Conservation (phyloP, 306 rosid species). For the Casuarina glauca region DNA sequence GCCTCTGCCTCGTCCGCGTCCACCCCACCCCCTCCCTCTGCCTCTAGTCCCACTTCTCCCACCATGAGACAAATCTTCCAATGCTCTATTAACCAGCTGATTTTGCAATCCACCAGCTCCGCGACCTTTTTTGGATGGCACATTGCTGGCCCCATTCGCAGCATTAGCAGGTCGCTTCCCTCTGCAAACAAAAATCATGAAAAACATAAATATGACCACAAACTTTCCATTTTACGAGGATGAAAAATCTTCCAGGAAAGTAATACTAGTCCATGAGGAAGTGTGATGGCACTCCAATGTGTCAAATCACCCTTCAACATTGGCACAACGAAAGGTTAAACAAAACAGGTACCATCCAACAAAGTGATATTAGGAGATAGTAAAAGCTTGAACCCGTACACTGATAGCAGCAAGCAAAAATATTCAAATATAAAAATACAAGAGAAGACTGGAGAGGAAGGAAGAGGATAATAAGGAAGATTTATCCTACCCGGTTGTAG, state of each 20-base stretch:
- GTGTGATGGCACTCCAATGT: no score
- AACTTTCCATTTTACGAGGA: background rate
- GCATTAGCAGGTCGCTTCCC: constrained; percentile 71
- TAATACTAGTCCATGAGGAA: background rate
- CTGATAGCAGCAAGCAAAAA: background rate
- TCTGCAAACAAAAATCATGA: constrained; percentile 35
- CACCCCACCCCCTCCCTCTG: constrained; percentile 63
- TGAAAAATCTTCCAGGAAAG: background rate
- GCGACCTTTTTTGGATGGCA: constrained; percentile 67
- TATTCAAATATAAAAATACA: background rate
- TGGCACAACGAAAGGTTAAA: background rate
- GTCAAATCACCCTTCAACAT: background rate
- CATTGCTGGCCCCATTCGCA: constrained; percentile 58
- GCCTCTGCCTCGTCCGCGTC: constrained; percentile 78
- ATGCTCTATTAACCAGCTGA: constrained; percentile 88
- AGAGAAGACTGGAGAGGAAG: background rate
- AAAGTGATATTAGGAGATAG: background rate
- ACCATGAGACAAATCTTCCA: constrained; percentile 75
- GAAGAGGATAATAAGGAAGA: constrained; percentile 7
- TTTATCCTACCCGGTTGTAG: constrained; percentile 63
- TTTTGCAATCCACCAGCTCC: constrained; percentile 68
- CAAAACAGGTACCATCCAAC: background rate
- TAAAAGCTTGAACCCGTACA: background rate
- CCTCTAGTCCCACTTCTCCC: constrained; percentile 64
- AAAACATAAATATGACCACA: background rate